Percentiles rank a stretch among this genome's conserved stretches.
These are phyloP conservation scores for Thalassiosira hispida DNA, from an alignment of 352 stramenopile species.

Conservation along the genomic window DNA sequence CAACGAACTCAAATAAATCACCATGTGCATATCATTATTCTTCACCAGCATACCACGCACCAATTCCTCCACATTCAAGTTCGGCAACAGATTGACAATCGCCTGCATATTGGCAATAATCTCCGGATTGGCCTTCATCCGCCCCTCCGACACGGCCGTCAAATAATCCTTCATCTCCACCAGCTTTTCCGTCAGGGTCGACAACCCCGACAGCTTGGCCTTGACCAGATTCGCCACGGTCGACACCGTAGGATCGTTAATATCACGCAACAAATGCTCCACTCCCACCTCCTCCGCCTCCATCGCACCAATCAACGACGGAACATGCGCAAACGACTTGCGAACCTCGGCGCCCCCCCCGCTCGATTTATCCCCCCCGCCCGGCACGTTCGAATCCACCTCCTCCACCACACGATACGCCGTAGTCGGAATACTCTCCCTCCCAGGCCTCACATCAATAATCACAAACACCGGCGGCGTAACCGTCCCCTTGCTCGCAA, in stretches of 20 bases:
- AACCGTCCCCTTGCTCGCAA: constrained; percentile 83
- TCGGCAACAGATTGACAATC: constrained; percentile 99
- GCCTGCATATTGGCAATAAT: constrained; percentile 99
- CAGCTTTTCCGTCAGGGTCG: constrained; percentile 92
- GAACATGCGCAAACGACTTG: constrained; percentile 98
- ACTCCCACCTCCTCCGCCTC: constrained; percentile 93
- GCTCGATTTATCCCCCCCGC: constrained; percentile 22
- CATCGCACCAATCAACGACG: constrained; percentile 94
- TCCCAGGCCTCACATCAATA: constrained; percentile 96
- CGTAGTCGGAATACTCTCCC: constrained; percentile 93
- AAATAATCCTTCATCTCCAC: constrained; percentile 98
- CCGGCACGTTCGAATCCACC: constrained; percentile 85
- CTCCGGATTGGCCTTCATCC: constrained; percentile 84
- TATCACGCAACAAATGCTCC: constrained; percentile 98
- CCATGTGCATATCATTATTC: constrained; percentile 99
- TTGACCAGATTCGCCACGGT: constrained; percentile 98
- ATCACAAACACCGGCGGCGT: constrained; percentile 96
- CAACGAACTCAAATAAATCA: constrained; percentile 97
- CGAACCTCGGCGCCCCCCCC: constrained; percentile 91
- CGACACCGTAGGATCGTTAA: constrained; percentile 99
- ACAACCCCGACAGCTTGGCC: constrained; percentile 96
- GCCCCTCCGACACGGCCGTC: constrained; percentile 89
- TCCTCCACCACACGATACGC: constrained; percentile 97
- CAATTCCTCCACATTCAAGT: constrained; percentile 97
- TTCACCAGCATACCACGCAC: constrained; percentile 97